Evolutionary conservation across 2,329 filamentous ascomycete genomes (phyloP).

Genomic region (Alternaria solani): DNA sequence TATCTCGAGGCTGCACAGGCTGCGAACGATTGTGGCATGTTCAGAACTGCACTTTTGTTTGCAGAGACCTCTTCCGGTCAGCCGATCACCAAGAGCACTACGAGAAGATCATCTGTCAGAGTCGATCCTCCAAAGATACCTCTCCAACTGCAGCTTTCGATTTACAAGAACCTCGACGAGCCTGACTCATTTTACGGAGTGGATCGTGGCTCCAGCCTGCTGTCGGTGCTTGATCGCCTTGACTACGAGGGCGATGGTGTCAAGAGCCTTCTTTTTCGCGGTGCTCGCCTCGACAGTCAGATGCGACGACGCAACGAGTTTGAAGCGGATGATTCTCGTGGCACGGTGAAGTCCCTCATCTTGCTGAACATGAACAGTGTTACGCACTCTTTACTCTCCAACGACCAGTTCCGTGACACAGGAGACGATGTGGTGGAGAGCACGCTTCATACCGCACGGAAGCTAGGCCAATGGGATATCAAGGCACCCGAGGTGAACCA

Average conservation of each 20-base stretch:
- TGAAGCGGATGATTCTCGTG: conserved; percentile 68
- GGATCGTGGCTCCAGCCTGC: conserved; percentile 76
- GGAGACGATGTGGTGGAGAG: conserved; percentile 70
- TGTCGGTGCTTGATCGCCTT: conserved; percentile 79
- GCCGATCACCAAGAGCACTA: conserved; percentile 54
- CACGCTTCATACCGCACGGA: conserved; percentile 80
- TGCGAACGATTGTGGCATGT: conserved; percentile 81
- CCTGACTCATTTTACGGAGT: conserved; percentile 96
- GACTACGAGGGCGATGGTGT: conserved; percentile 89
- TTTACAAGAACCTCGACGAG: conserved; percentile 94
- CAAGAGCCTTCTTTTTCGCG: conserved; percentile 88
- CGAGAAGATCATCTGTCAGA: conserved; percentile 69
- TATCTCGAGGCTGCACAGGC: conserved; percentile 73
- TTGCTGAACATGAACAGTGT: conserved; percentile 85
- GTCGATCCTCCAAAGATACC: conserved; percentile 59
- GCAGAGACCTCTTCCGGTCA: conserved; percentile 75
- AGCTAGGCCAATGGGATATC: conserved; percentile 91
- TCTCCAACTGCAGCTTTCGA: conserved; percentile 74
- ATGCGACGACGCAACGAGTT: conserved; percentile 68
- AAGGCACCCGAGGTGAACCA: conserved; percentile 71
- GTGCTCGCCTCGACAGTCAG: conserved; percentile 88
- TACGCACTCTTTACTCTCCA: conserved; percentile 78
- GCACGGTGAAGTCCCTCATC: conserved; percentile 78
- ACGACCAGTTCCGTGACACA: conserved; percentile 67
- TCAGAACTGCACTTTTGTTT: conserved; percentile 84